Conservation (phyloP, 2,329 filamentous ascomycete species). For the Trichoderma atrobrunneum region DNA sequence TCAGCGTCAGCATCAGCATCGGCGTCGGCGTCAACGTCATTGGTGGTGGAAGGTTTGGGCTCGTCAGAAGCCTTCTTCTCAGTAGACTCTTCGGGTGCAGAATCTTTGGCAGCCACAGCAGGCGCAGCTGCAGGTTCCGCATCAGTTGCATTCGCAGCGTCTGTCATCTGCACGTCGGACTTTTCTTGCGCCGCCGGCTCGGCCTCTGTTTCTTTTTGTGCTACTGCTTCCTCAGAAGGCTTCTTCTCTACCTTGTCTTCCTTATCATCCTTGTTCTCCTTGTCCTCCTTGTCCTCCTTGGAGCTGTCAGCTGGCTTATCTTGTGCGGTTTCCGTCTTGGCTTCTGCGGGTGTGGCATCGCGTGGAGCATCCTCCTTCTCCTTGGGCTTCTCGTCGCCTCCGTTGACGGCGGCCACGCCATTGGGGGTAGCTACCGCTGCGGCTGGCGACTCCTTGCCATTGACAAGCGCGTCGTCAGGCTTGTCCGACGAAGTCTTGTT, state of each 20-base stretch:
- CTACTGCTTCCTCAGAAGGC: conserved; percentile 1
- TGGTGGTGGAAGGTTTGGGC: conserved; percentile 11
- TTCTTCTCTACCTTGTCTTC: conserved; percentile 6
- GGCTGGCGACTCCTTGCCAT: conserved; percentile 21
- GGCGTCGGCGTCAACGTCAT: neutral
- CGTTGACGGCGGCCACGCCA: conserved; percentile 14
- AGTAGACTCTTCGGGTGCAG: neutral
- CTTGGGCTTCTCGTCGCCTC: neutral
- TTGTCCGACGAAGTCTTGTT: conserved; percentile 19
- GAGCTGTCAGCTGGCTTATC: neutral
- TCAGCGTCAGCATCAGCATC: conserved; percentile 6
- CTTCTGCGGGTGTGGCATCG: neutral
- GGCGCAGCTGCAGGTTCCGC: neutral
- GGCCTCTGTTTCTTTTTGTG: neutral
- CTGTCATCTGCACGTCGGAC: conserved; percentile 29
- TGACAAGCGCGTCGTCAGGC: conserved; percentile 21
- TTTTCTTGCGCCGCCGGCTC: conserved; percentile 8
- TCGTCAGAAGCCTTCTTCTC: conserved; percentile 14
- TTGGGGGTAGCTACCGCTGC: conserved; percentile 1
- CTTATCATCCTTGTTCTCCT: neutral
- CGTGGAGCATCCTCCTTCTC: conserved; percentile 23
- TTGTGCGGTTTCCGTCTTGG: neutral
- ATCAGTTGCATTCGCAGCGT: conserved; percentile 11
- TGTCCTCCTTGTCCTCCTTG: conserved; percentile 4
- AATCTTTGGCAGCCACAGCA: neutral